phyloP scores from a whole-genome alignment of 2,329 filamentous ascomycete species.

The Penicillium sp. region DNA sequence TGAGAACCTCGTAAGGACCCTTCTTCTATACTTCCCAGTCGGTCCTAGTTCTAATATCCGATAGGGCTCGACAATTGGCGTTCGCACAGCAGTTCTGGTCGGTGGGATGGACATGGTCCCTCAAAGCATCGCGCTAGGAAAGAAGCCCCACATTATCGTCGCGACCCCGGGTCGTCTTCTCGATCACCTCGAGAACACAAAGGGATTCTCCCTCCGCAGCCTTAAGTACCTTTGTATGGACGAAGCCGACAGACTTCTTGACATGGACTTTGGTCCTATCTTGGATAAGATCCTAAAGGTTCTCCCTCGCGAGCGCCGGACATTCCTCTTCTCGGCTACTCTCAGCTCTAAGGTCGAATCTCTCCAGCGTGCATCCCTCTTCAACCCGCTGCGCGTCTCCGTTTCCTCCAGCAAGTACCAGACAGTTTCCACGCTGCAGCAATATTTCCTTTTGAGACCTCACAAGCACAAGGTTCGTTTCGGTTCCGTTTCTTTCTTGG shows the following conservation, averaged over 20 bases:
- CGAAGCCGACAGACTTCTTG: slow-evolving; percentile 84
- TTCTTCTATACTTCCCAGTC: neutral
- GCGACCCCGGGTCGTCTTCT: slow-evolving; percentile 86
- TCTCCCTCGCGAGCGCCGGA: slow-evolving; percentile 71
- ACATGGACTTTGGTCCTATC: slow-evolving; percentile 90
- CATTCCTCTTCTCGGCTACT: slow-evolving; percentile 90
- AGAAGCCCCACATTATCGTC: slow-evolving; percentile 91
- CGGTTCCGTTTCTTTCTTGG: neutral
- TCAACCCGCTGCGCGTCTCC: slow-evolving; percentile 78
- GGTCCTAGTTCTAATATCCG: neutral
- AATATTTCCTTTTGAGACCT: slow-evolving; percentile 83
- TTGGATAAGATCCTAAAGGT: slow-evolving; percentile 93
- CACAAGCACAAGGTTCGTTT: slow-evolving; percentile 67
- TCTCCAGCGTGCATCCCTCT: slow-evolving; percentile 82
- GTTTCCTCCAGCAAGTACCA: slow-evolving; percentile 83
- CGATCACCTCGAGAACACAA: slow-evolving; percentile 94
- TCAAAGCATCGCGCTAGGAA: slow-evolving; percentile 87
- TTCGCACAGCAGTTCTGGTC: slow-evolving; percentile 81
- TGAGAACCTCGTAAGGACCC: slow-evolving; percentile 68
- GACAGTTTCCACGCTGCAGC: slow-evolving; percentile 83
- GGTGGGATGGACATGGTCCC: slow-evolving; percentile 96
- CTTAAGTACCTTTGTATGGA: slow-evolving; percentile 93
- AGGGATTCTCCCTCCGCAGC: slow-evolving; percentile 81
- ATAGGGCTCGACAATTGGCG: slow-evolving; percentile 69
- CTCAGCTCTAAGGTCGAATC: slow-evolving; percentile 93